Conservation (phyloP, 2,329 filamentous ascomycete genomes). For the Trichoderma brevicompactum region DNA sequence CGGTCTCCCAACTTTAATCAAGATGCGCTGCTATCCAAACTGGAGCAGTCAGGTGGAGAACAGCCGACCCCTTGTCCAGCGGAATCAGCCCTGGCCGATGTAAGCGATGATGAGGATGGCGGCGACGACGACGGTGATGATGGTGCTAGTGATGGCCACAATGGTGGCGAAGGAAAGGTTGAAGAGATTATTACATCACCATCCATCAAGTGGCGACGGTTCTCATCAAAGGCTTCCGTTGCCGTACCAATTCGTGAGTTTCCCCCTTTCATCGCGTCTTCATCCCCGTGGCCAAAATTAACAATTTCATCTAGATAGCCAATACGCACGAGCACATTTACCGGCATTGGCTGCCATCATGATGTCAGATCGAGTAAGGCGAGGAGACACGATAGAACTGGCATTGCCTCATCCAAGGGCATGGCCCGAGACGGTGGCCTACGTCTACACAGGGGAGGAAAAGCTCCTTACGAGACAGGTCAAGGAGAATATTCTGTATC, state of each 20-base stretch:
- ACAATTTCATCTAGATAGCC: slow-evolving; percentile 34
- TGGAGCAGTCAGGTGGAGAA: not conserved
- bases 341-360: slow-evolving; percentile 61
- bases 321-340: slow-evolving; percentile 45
- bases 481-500: slow-evolving; percentile 57
- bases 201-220: not conserved
- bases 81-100: not conserved
- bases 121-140: not conserved
- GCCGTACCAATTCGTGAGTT: slow-evolving; percentile 31
- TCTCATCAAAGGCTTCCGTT: not conserved
- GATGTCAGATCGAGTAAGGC: slow-evolving; percentile 55
- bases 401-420: slow-evolving; percentile 60
- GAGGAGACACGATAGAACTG: slow-evolving; percentile 60
- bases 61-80: not conserved
- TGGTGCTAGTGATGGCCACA: not conserved
- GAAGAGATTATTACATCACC: not conserved
- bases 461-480: slow-evolving; percentile 51
- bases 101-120: not conserved
- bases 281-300: not conserved
- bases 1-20: slow-evolving; percentile 32
- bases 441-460: slow-evolving; percentile 58
- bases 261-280: not conserved
- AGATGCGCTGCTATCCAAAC: slow-evolving; percentile 28
- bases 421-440: slow-evolving; percentile 60
- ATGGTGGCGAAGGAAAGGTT: not conserved